A percentile compares a stretch with the other conserved stretches of the same genome.
Evolutionary conservation across 2,329 filamentous ascomycete species (phyloP).

Genomic region (Claviceps citrina): DNA sequence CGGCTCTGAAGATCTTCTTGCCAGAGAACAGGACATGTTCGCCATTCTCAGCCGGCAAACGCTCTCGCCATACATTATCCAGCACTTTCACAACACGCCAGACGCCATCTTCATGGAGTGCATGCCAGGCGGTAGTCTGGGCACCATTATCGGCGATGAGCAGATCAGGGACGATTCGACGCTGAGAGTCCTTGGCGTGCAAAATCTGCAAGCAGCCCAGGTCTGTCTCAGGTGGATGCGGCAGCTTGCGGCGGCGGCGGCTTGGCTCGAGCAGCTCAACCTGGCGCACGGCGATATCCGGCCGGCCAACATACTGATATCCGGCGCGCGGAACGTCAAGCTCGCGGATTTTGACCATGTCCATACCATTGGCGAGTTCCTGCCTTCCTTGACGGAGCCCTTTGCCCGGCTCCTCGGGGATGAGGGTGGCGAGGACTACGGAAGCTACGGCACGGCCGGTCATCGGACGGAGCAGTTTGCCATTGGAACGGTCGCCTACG

Average conservation of each 20-base stretch:
- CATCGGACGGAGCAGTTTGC: slow-evolving; percentile 6
- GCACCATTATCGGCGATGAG: background rate
- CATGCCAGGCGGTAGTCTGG: slow-evolving; percentile 2
- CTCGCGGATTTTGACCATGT: slow-evolving; percentile 5
- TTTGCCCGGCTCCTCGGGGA: slow-evolving; percentile 6
- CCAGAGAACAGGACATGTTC: slow-evolving; percentile 5
- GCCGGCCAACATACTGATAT: slow-evolving; percentile 6
- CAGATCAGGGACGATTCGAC: background rate
- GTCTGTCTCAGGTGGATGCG: slow-evolving; percentile 5
- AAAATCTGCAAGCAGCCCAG: slow-evolving; percentile 1
- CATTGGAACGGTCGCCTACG: slow-evolving; percentile 6
- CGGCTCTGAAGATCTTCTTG: slow-evolving; percentile 1
- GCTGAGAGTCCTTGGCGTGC: slow-evolving; percentile 4
- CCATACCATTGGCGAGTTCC: background rate
- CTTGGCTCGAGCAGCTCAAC: slow-evolving; percentile 6
- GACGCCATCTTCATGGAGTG: slow-evolving; percentile 7
- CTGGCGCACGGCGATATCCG: slow-evolving; percentile 7
- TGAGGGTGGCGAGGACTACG: slow-evolving; percentile 2
- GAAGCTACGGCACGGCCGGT: slow-evolving; percentile 5
- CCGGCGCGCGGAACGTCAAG: slow-evolving; percentile 1
- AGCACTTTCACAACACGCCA: slow-evolving; percentile 3
- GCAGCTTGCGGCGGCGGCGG: slow-evolving; percentile 6
- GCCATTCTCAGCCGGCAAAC: slow-evolving; percentile 4
- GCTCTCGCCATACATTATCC: slow-evolving; percentile 7
- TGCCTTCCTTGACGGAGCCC: slow-evolving; percentile 4